A percentile compares a stretch with the other conserved stretches of the same genome.
Evolutionary conservation across 306 rosid genomes (phyloP).

Genomic region (Notholithocarpus densiflorus): DNA sequence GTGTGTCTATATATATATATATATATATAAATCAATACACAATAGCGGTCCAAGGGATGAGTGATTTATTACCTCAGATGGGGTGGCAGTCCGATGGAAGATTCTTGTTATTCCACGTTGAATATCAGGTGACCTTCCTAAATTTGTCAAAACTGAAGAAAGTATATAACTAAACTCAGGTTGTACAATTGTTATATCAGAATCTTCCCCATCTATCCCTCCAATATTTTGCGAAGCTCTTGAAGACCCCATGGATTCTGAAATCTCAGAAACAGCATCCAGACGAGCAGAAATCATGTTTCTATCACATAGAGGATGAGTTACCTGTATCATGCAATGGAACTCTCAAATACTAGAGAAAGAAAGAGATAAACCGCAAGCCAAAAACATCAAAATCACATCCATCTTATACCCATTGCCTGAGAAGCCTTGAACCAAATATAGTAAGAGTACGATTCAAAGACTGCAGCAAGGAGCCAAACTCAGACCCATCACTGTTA

Average conservation of each 20-base stretch:
- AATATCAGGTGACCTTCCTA: slow-evolving; percentile 76
- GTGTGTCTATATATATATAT: not conserved
- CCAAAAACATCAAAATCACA: slow-evolving; percentile 8
- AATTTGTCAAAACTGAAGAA: slow-evolving; percentile 62
- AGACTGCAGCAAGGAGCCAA: slow-evolving; percentile 77
- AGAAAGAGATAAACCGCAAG: slow-evolving; percentile 11
- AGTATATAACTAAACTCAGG: slow-evolving; percentile 55
- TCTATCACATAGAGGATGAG: slow-evolving; percentile 83
- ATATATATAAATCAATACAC: not conserved
- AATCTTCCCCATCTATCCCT: slow-evolving; percentile 33
- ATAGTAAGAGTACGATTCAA: slow-evolving; percentile 86
- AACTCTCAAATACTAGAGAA: slow-evolving; percentile 23
- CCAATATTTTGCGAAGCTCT: slow-evolving; percentile 37
- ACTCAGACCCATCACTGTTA: slow-evolving; percentile 80
- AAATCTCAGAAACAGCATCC: slow-evolving; percentile 87
- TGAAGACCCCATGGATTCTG: slow-evolving; percentile 75
- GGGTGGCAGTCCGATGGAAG: slow-evolving; percentile 76
- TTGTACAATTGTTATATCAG: slow-evolving; percentile 36
- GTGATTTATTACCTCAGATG: slow-evolving; percentile 66
- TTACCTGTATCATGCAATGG: slow-evolving; percentile 60
- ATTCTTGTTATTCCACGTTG: slow-evolving; percentile 94
- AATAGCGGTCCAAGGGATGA: slow-evolving; percentile 14
- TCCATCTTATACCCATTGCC: slow-evolving; percentile 69
- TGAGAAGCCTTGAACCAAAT: slow-evolving; percentile 89
- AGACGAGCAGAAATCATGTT: slow-evolving; percentile 77